Evolutionary conservation across 2,329 filamentous ascomycete species (phyloP).

Genomic region (Sporothrix luriei): DNA sequence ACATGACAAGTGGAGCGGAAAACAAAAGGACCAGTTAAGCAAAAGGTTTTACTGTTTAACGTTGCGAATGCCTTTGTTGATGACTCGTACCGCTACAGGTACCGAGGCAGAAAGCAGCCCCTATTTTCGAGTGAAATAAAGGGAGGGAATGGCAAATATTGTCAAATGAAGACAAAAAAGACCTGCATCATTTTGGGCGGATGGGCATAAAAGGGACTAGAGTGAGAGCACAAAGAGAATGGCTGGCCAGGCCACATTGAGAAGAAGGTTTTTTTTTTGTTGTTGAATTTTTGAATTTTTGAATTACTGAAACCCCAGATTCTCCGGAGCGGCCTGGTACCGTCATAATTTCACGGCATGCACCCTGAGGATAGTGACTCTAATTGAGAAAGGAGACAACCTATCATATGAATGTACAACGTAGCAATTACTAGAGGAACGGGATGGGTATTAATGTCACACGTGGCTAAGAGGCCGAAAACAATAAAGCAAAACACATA

Average conservation of each 20-base stretch:
- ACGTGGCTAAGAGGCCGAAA: conserved; percentile 20
- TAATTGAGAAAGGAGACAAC: background rate
- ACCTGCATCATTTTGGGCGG: background rate
- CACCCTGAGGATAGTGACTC: background rate
- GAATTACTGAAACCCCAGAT: conserved; percentile 21
- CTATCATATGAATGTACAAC: background rate
- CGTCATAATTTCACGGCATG: background rate
- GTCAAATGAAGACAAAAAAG: background rate
- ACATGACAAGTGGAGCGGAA: background rate
- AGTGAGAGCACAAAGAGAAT: background rate
- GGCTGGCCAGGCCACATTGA: background rate
- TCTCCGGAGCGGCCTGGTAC: conserved; percentile 19
- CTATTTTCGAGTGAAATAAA: background rate
- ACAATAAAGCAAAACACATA: background rate
- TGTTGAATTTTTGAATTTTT: too few relatives aligned
- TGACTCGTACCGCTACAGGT: background rate
- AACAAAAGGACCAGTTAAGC: too few relatives aligned
- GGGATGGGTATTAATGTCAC: conserved; percentile 1
- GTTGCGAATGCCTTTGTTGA: too few relatives aligned
- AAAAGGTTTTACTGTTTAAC: too few relatives aligned
- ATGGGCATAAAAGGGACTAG: background rate
- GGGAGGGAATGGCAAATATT: background rate
- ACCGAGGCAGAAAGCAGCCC: background rate
- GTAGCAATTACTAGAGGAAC: background rate
- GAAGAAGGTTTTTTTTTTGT: background rate